Evolutionary conservation across 2,329 filamentous ascomycete species (phyloP), one percentile per base, ranked within the genome.

Genomic region (Uncinocarpus reesii): DNA sequence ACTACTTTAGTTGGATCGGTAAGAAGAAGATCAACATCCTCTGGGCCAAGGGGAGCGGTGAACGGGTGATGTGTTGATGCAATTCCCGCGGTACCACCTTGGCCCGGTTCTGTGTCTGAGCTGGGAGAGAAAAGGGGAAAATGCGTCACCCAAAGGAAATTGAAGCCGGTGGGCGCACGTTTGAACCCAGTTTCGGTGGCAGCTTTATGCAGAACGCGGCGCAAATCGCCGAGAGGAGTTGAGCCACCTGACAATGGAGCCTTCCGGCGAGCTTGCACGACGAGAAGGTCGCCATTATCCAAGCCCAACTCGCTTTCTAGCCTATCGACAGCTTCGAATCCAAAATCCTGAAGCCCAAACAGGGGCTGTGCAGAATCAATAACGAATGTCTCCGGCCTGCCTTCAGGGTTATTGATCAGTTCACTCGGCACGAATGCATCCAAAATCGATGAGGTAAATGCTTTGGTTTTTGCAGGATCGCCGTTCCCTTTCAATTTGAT

Each of bases 1-100:
- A 76, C 78, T 1, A 80, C 87, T 40, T 74, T 67, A 0, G 87
- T 72, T 0, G 92, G 90, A 34, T 88, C 74, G 0, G 74, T 80
- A 31, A 80, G 72, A 1, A 96, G 77, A 0, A 86, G 67, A 32
- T 87, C 81, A 13, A 94, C 76, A 61, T 96, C 89, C 3, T 71
- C 69, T 0, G 75, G 65, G 0, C 79, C 79, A 29, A 85, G 79
- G 0, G 92, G 92, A 0, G 92, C 86, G 0, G 92, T 98, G 67
- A 98, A 98, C 0, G 92, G 92, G 63, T 98, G 92, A 61, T 98
- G 92, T 0, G 89, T 95, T 0, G 90, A 82, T 7, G 83, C 80
- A 58, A 96, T 80, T 3, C 89, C 88, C 0, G 88, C 80, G 1
- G 73, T 65, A 15, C 88, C 88, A 46, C 86, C 87, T 67, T 96